Evolutionary conservation across 805 yeast genomes (phyloP).

Genomic region (Deakozyma indianensis): DNA sequence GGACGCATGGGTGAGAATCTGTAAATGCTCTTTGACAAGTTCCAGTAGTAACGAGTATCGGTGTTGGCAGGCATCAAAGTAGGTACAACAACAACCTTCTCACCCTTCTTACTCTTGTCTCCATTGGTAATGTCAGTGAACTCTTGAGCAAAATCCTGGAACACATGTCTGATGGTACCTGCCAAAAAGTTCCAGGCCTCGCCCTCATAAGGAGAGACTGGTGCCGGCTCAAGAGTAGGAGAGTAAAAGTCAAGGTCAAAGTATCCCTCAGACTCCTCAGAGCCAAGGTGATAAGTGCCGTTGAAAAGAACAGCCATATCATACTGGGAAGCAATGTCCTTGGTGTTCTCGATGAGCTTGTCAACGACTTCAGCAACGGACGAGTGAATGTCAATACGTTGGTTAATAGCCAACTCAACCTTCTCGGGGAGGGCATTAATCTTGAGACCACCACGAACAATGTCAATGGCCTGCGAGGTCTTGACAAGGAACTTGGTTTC

Average conservation of each 20-base stretch:
- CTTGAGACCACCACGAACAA: constrained; percentile 2
- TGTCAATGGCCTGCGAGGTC: constrained; percentile 2
- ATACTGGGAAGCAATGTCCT: background rate
- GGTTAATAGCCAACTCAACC: constrained; percentile 1
- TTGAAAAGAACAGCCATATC: constrained; percentile 4
- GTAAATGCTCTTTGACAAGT: constrained; percentile 42
- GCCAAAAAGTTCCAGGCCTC: background rate
- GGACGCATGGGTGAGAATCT: constrained; percentile 36
- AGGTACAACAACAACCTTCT: constrained; percentile 36
- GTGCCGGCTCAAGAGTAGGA: constrained; percentile 4
- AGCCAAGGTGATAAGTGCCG: constrained; percentile 4
- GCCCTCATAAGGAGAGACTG: background rate
- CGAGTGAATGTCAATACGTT: constrained; percentile 28
- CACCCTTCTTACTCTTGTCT: constrained; percentile 18
- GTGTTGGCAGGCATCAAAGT: constrained; percentile 56
- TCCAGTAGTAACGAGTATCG: constrained; percentile 57
- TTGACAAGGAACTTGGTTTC: background rate
- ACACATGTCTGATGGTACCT: constrained; percentile 32
- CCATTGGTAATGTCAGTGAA: constrained; percentile 17
- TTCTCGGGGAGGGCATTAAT: constrained; percentile 1
- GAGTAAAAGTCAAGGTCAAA: background rate
- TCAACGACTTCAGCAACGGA: constrained; percentile 29
- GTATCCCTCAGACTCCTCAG: constrained; percentile 4
- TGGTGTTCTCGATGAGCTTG: background rate
- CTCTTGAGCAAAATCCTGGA: constrained; percentile 29